Conservation (phyloP, 805 yeast species). For the Kuraishia hungarica region DNA sequence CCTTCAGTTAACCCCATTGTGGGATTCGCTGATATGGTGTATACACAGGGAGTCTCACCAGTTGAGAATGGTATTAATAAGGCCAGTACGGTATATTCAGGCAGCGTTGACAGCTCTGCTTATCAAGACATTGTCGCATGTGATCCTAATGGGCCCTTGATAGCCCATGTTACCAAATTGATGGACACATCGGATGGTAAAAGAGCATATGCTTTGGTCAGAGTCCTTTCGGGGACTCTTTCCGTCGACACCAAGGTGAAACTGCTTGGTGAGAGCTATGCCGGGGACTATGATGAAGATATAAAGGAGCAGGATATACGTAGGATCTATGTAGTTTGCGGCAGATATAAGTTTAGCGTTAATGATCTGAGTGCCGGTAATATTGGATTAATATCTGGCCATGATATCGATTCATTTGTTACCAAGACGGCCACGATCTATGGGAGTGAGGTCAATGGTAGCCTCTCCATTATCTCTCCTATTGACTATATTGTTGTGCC, state of each 20-base stretch:
- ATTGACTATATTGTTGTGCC: constrained; percentile 42
- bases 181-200: constrained; percentile 46
- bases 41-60: constrained; percentile 27
- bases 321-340: constrained; percentile 50
- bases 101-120: constrained; percentile 16
- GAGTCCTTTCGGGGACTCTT: constrained; percentile 57
- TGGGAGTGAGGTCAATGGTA: too few species aligned
- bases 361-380: constrained; percentile 52
- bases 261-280: constrained; percentile 47
- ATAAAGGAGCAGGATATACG: constrained; percentile 29
- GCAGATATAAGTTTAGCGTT: constrained; percentile 57
- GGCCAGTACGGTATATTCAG: constrained; percentile 17
- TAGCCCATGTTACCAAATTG: constrained; percentile 52
- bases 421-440: constrained; percentile 55
- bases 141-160: constrained; percentile 30
- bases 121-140: constrained; percentile 18
- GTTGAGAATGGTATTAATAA: constrained; percentile 19
- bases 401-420: constrained; percentile 38
- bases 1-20: constrained; percentile 8
- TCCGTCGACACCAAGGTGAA: constrained; percentile 32
- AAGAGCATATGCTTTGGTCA: constrained; percentile 46
- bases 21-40: constrained; percentile 47
- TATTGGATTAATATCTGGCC: constrained; percentile 60
- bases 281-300: constrained; percentile 46
- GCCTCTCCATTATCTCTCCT: constrained; percentile 25